Evolutionary conservation across 805 yeast genomes (phyloP).

Genomic region (Kazachstania bromeliacearum): DNA sequence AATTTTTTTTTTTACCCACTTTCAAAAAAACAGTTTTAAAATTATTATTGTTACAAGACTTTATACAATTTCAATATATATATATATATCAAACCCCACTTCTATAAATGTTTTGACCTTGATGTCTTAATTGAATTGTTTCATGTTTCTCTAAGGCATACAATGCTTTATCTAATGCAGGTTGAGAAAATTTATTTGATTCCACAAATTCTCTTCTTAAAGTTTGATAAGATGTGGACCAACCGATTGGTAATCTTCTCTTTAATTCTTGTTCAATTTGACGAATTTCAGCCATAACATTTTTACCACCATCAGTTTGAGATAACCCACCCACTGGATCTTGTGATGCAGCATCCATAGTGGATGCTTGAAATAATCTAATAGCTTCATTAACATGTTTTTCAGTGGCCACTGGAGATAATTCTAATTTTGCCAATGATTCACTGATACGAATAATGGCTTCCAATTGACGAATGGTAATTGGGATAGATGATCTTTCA

Average conservation of each 20-base stretch:
- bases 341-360: slow-evolving; percentile 80
- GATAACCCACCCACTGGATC: slow-evolving; percentile 40
- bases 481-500: slow-evolving; percentile 93
- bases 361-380: slow-evolving; percentile 87
- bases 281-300: slow-evolving; percentile 60
- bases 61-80: neutral
- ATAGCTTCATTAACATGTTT: slow-evolving; percentile 94
- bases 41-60: neutral
- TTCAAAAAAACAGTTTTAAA: neutral
- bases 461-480: slow-evolving; percentile 94
- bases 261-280: slow-evolving; percentile 76
- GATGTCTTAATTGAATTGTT: slow-evolving; percentile 79
- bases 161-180: slow-evolving; percentile 75
- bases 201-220: slow-evolving; percentile 74
- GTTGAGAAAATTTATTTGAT: slow-evolving; percentile 49
- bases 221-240: slow-evolving; percentile 85
- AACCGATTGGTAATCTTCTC: slow-evolving; percentile 89
- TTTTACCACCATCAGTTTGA: slow-evolving; percentile 44
- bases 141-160: slow-evolving; percentile 77
- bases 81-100: slow-evolving; percentile 44
- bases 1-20: neutral
- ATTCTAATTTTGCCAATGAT: slow-evolving; percentile 76
- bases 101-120: slow-evolving; percentile 71
- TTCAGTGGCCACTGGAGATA: slow-evolving; percentile 75
- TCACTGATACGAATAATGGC: slow-evolving; percentile 95